Percentiles rank a stretch among this genome's conserved stretches.
Evolutionary conservation across 345 rosid genomes (phyloP).

Genomic region (Euphorbia peplus): DNA sequence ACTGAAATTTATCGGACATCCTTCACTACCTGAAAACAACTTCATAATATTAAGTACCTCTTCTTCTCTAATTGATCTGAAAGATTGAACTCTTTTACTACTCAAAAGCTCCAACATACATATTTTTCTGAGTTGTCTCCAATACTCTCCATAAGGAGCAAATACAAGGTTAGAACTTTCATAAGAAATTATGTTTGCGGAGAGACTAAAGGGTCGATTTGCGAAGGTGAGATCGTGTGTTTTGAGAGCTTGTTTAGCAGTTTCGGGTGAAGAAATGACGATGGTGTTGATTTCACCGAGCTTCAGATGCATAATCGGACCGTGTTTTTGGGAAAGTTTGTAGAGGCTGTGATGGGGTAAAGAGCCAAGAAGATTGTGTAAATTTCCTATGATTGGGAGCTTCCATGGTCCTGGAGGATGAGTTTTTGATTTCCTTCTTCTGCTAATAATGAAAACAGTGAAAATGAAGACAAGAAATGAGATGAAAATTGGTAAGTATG

Average conservation of each 20-base stretch:
- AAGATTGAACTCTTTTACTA: slow-evolving; percentile 19
- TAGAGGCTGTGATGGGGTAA: slow-evolving; percentile 2
- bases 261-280: not conserved
- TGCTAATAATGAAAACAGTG: not conserved
- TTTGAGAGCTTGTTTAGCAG: not conserved
- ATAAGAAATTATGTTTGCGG: not conserved
- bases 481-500: not conserved
- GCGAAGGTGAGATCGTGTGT: not conserved
- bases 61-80: slow-evolving; percentile 20
- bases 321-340: not conserved
- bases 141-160: slow-evolving; percentile 24
- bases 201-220: not conserved
- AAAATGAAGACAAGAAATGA: not conserved
- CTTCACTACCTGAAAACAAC: too few species aligned
- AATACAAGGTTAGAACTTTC: not conserved
- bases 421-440: not conserved
- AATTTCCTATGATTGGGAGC: slow-evolving; percentile 10
- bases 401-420: slow-evolving; percentile 8
- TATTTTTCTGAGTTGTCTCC: slow-evolving; percentile 27
- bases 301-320: slow-evolving; percentile 10
- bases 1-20: too few species aligned
- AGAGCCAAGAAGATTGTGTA: slow-evolving; percentile 1
- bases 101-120: slow-evolving; percentile 16
- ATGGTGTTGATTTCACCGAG: slow-evolving; percentile 2
- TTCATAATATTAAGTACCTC: slow-evolving; percentile 14